Evolutionary conservation across 768 basidiomycete genomes (phyloP).

Genomic region (Amanita phalloides): DNA sequence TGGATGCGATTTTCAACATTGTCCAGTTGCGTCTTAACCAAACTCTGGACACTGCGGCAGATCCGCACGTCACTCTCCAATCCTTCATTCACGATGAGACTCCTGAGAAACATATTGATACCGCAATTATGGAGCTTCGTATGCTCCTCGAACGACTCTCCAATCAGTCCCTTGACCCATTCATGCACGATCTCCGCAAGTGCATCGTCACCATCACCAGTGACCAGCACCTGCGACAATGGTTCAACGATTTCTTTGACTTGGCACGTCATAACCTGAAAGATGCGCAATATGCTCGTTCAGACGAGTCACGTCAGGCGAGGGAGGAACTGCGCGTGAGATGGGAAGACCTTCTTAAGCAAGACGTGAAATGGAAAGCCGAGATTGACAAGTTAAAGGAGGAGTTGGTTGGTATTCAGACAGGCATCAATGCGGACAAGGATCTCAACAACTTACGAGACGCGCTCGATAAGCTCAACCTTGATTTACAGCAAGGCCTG

Average conservation of each 20-base stretch:
- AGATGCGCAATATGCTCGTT: constrained; percentile 40
- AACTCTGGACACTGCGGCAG: constrained; percentile 37
- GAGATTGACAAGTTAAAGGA: constrained; percentile 34
- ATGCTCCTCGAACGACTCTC: constrained; percentile 41
- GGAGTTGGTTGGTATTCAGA: constrained; percentile 33
- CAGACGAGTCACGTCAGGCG: constrained; percentile 31
- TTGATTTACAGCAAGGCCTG: constrained; percentile 35
- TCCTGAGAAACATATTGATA: constrained; percentile 47
- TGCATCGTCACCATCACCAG: constrained; percentile 39
- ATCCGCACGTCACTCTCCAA: constrained; percentile 36
- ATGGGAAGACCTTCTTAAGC: constrained; percentile 40
- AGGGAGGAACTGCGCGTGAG: constrained; percentile 34
- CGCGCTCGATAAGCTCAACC: constrained; percentile 37
- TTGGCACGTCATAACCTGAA: constrained; percentile 35
- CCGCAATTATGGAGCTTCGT: constrained; percentile 40
- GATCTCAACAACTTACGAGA: constrained; percentile 35
- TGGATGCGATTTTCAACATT: constrained; percentile 47
- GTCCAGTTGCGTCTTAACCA: constrained; percentile 46
- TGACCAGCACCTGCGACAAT: constrained; percentile 41
- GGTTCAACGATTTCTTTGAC: constrained; percentile 44
- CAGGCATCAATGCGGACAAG: constrained; percentile 34
- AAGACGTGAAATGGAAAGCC: constrained; percentile 41
- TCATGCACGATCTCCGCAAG: constrained; percentile 29
- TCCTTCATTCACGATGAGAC: constrained; percentile 53
- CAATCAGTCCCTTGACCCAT: constrained; percentile 36